Conservation (phyloP, 2,329 filamentous ascomycete genomes). For the Plenodomus lindquistii region DNA sequence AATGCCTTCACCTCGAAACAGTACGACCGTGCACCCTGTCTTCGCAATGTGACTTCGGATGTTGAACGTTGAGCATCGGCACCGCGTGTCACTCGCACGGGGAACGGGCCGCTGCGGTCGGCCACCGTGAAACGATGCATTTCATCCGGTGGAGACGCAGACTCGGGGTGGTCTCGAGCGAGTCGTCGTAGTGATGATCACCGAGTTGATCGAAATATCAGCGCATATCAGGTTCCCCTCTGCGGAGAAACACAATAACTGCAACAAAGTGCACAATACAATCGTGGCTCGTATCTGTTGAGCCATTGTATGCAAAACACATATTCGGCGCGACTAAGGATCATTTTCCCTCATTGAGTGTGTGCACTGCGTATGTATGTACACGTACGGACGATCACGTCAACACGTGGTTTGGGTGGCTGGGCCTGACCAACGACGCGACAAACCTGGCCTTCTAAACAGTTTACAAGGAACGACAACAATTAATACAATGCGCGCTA, state of each 20-base stretch:
- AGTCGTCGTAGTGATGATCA: neutral
- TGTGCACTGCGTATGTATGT: neutral
- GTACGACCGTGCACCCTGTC: neutral
- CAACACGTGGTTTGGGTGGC: neutral
- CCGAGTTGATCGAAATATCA: neutral
- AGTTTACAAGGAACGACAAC: neutral
- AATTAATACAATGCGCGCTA: neutral
- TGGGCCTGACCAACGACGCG: neutral
- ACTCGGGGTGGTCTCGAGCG: constrained; percentile 13
- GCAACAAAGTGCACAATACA: neutral
- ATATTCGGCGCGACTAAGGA: neutral
- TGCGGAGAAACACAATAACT: neutral
- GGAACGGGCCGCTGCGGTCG: constrained; percentile 35
- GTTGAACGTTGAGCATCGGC: neutral
- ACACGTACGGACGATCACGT: neutral
- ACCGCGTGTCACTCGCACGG: constrained; percentile 10
- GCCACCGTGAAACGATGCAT: constrained; percentile 22
- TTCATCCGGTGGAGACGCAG: constrained; percentile 13
- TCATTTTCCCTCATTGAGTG: neutral
- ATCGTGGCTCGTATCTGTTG: neutral
- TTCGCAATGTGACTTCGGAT: constrained; percentile 1
- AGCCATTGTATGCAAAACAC: neutral
- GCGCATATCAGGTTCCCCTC: neutral
- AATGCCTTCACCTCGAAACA: neutral
- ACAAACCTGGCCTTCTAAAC: neutral